phyloP scores from a whole-genome alignment of 1,284 basidiomycete species.

The Xerocomus amazonicus region DNA sequence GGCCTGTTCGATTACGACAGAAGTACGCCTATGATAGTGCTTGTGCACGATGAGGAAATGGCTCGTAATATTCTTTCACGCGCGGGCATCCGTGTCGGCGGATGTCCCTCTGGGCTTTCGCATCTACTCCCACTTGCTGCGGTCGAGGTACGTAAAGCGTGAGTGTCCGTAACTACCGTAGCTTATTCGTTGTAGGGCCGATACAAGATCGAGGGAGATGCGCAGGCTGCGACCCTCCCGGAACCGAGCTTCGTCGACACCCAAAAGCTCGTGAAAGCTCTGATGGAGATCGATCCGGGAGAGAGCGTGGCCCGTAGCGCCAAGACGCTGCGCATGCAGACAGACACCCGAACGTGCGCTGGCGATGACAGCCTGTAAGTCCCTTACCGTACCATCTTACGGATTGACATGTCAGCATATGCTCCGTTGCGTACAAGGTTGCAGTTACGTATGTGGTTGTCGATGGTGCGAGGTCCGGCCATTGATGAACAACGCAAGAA shows the following conservation, averaged over 20 bases:
- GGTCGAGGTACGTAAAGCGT: conserved; percentile 3
- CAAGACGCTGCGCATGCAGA: conserved; percentile 27
- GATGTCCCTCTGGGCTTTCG: conserved; percentile 25
- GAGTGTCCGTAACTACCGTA: too few species aligned
- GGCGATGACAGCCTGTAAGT: conserved; percentile 35
- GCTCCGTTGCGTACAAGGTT: conserved; percentile 14
- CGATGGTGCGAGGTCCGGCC: conserved; percentile 31
- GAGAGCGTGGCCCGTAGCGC: conserved; percentile 26
- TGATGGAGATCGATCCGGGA: conserved; percentile 27
- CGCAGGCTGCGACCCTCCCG: background rate
- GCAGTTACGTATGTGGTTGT: conserved; percentile 30
- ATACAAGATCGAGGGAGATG: background rate
- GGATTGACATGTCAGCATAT: background rate
- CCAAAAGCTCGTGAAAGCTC: conserved; percentile 24
- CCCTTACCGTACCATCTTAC: background rate
- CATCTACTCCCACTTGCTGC: conserved; percentile 13
- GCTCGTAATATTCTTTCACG: conserved; percentile 22
- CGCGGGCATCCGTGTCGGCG: conserved; percentile 20
- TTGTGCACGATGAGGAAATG: conserved; percentile 34
- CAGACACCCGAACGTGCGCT: conserved; percentile 25
- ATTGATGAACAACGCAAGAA: conserved; percentile 31
- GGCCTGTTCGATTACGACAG: conserved; percentile 20
- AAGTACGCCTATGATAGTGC: conserved; percentile 25
- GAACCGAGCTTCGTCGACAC: conserved; percentile 23
- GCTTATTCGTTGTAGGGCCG: conserved; percentile 9